Percentiles rank a stretch among this genome's conserved stretches.
phyloP scores from a whole-genome alignment of 208 protist species.

The Trypanosoma lewisi region DNA sequence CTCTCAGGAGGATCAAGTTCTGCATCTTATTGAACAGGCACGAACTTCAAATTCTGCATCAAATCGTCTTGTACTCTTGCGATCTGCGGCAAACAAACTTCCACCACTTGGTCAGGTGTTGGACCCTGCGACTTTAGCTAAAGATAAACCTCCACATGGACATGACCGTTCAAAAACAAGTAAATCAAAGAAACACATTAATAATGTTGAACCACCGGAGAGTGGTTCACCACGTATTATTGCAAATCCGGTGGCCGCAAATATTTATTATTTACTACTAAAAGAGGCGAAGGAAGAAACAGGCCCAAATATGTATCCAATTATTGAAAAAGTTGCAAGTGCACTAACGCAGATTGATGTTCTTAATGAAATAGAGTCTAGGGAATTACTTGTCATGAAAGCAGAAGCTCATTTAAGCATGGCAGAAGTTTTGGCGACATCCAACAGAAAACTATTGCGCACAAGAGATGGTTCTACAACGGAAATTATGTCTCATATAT shows the following conservation, averaged over 20 bases:
- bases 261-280: slow-evolving; percentile 68
- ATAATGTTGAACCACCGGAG: not conserved
- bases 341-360: slow-evolving; percentile 41
- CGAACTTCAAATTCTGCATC: slow-evolving; percentile 28
- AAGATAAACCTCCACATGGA: not conserved
- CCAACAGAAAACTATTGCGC: slow-evolving; percentile 10
- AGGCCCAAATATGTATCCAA: slow-evolving; percentile 41
- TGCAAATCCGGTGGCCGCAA: slow-evolving; percentile 23
- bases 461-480: slow-evolving; percentile 2
- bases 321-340: slow-evolving; percentile 56
- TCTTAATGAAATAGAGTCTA: slow-evolving; percentile 20
- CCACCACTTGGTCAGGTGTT: slow-evolving; percentile 27
- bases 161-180: slow-evolving; percentile 4
- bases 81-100: slow-evolving; percentile 47
- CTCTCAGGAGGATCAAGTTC: slow-evolving; percentile 37
- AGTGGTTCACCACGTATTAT: not conserved
- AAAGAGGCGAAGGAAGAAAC: slow-evolving; percentile 50
- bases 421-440: slow-evolving; percentile 32
- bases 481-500: slow-evolving; percentile 23
- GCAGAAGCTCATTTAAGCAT: slow-evolving; percentile 42
- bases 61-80: slow-evolving; percentile 44
- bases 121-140: not conserved
- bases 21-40: slow-evolving; percentile 57
- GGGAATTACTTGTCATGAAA: slow-evolving; percentile 46
- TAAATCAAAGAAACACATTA: slow-evolving; percentile 5